A percentile compares a stretch with the other conserved stretches of the same genome.
Evolutionary conservation across 345 rosid genomes (phyloP).

Genomic region (Streptanthus diversifolius): DNA sequence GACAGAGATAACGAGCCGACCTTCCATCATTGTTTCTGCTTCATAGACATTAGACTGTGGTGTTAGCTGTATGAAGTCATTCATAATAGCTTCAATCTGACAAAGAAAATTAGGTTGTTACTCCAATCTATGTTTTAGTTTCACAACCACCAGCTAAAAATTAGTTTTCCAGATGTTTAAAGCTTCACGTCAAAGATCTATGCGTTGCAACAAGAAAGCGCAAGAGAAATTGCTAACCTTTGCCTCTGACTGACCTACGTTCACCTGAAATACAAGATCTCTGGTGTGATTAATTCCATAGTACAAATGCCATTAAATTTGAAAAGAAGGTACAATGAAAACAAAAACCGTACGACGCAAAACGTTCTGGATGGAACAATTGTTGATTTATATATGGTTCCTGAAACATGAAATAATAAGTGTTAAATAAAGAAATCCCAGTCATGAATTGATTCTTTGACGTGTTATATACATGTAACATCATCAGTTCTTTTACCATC

Average conservation of each 20-base stretch:
- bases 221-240: conserved; percentile 52
- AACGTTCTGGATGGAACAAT: conserved; percentile 91
- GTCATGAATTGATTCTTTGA: neutral
- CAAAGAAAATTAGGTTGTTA: conserved; percentile 8
- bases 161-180: neutral
- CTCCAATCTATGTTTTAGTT: neutral
- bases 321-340: neutral
- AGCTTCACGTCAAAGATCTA: neutral
- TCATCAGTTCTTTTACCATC: neutral
- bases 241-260: conserved; percentile 86
- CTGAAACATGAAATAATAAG: conserved; percentile 48
- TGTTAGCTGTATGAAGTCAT: conserved; percentile 85
- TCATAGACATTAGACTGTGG: conserved; percentile 78
- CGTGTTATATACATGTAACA: neutral
- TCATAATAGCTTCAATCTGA: conserved; percentile 92
- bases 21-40: conserved; percentile 97
- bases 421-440: conserved; percentile 13
- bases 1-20: conserved; percentile 31
- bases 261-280: conserved; percentile 51
- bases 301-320: neutral
- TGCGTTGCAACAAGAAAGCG: neutral
- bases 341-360: conserved; percentile 58
- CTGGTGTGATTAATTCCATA: conserved; percentile 6
- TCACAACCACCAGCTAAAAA: neutral
- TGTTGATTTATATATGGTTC: conserved; percentile 83